Evolutionary conservation across 208 protist genomes (phyloP).

Genomic region (Wallacemonas collosoma): DNA sequence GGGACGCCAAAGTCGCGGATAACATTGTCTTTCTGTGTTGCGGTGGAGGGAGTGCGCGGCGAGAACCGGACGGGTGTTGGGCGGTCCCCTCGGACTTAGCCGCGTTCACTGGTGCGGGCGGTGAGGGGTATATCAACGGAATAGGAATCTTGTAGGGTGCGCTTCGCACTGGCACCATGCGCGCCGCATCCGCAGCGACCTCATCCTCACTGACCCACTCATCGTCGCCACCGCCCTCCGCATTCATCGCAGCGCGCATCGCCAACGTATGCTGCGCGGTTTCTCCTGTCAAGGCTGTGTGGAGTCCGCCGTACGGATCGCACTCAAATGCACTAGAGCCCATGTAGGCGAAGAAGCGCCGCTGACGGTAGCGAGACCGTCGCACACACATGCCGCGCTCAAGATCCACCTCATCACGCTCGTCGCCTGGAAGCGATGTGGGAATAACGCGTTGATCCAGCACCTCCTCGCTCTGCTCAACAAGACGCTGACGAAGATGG

Average conservation of each 20-base stretch:
- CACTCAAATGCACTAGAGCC: conserved; percentile 51
- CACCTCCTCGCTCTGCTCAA: conserved; percentile 28
- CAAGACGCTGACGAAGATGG: conserved; percentile 20
- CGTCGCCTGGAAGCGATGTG: conserved; percentile 7
- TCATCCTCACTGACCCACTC: conserved; percentile 14
- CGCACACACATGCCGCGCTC: conserved; percentile 18
- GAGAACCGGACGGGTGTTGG: no score
- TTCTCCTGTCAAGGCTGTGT: not conserved
- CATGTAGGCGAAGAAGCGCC: conserved; percentile 51
- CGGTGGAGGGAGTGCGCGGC: not conserved
- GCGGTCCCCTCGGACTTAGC: no score
- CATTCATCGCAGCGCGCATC: not conserved
- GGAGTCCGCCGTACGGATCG: conserved; percentile 45
- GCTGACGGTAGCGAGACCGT: conserved; percentile 32
- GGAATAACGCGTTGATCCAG: conserved; percentile 34
- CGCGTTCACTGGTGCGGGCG: not conserved
- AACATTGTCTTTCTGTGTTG: not conserved
- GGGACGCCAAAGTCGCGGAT: no score
- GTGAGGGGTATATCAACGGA: not conserved
- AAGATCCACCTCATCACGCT: conserved; percentile 26
- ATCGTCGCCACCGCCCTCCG: conserved; percentile 9
- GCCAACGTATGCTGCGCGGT: not conserved
- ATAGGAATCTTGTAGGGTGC: conserved; percentile 6
- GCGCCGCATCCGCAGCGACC: not conserved
- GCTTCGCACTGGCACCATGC: not conserved